These are phyloP conservation scores for Schizochytrium sp. DNA, from an alignment of 108 stramenopile species.

Conservation along the genomic window DNA sequence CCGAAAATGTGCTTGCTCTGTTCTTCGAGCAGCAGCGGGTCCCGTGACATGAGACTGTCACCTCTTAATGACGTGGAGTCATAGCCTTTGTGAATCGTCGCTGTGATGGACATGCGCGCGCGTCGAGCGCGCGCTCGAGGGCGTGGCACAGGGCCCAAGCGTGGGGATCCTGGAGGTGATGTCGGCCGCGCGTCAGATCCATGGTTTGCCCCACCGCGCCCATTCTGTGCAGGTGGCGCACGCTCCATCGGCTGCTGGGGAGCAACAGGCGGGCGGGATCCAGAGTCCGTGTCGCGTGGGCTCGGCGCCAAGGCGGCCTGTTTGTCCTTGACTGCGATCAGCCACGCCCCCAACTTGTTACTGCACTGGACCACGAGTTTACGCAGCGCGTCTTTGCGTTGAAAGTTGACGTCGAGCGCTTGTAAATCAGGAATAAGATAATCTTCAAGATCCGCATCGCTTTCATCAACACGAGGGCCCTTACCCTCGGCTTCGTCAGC, in stretches of 20 bases:
- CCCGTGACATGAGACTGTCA: not conserved
- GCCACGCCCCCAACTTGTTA: not conserved
- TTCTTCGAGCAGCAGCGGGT: not conserved
- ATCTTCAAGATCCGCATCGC: not conserved
- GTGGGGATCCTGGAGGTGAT: no score
- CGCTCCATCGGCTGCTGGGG: no score
- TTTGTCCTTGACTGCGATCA: not conserved
- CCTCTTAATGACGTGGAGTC: not conserved
- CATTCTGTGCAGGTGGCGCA: no score
- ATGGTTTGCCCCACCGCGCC: no score
- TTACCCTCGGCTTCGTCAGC: not conserved
- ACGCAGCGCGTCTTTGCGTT: not conserved
- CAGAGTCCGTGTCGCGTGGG: no score
- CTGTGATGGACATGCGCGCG: conserved; percentile 10
- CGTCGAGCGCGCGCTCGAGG: not conserved
- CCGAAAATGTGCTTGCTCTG: not conserved
- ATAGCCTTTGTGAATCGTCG: not conserved
- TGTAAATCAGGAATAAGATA: not conserved
- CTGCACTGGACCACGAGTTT: conserved; percentile 3
- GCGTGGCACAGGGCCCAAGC: no score
- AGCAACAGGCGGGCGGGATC: no score
- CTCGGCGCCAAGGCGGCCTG: not conserved
- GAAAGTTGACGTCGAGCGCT: not conserved
- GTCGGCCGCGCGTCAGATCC: no score
- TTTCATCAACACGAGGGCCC: not conserved